Conservation (phyloP, 2,329 filamentous ascomycete species). For the Paracoccidioides lutzii region DNA sequence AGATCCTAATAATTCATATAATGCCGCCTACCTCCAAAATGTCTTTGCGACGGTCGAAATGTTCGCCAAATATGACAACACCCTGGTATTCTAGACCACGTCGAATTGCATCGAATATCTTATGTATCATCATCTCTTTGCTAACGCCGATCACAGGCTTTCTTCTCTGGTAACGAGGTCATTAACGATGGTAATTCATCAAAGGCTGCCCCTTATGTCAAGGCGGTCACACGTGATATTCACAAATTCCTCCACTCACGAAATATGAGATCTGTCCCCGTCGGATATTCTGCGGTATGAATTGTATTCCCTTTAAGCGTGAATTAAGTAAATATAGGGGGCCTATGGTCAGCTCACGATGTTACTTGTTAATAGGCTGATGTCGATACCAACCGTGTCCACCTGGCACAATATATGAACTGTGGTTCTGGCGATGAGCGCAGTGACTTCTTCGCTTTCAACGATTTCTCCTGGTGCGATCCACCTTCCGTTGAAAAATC, state of each 20-base stretch:
- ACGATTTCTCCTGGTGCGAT: constrained; percentile 68
- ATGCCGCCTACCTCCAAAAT: constrained; percentile 69
- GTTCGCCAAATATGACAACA: constrained; percentile 74
- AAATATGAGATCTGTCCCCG: constrained; percentile 53
- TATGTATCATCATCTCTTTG: background rate
- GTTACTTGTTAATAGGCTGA: constrained; percentile 43
- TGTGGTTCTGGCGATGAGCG: constrained; percentile 73
- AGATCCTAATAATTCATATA: constrained; percentile 65
- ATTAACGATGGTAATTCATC: constrained; percentile 58
- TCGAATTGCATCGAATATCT: background rate
- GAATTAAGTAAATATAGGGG: background rate
- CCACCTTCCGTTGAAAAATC: constrained; percentile 61
- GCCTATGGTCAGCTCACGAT: background rate
- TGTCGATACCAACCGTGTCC: constrained; percentile 69
- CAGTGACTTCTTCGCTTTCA: constrained; percentile 81
- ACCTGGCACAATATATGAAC: constrained; percentile 88
- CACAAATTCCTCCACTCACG: constrained; percentile 54
- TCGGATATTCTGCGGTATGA: constrained; percentile 51
- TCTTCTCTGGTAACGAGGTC: constrained; percentile 73
- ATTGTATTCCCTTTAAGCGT: background rate
- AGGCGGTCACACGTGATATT: constrained; percentile 66
- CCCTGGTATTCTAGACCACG: constrained; percentile 33
- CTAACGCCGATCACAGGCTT: constrained; percentile 36
- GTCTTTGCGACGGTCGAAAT: constrained; percentile 80
- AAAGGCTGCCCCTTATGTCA: constrained; percentile 57